Evolutionary conservation across 495 filamentous ascomycete genomes (phyloP), one percentile per base, ranked within the genome.

Genomic region (Aspergillus bertholletiae): DNA sequence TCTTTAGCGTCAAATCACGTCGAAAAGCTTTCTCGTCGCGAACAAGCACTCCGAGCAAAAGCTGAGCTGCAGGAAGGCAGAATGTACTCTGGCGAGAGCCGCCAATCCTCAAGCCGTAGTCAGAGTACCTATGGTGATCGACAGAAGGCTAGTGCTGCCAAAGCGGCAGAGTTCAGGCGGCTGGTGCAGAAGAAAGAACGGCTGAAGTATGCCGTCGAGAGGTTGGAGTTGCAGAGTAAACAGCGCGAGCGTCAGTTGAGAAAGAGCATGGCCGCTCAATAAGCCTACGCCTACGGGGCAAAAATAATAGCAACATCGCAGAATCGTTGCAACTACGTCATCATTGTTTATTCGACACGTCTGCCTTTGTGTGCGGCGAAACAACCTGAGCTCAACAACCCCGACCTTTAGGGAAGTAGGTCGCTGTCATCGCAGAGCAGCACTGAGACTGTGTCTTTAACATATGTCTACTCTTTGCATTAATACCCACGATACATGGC

Each of bases 131-230:
- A 57, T 61, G 51, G 70, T 53, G 56, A 60, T 62, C 54, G 62
- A 37, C 50, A 62, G 55, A 58, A 65, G 57, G 74, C 64, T 23
- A 70, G 65, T 41, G 64, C 63, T 23, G 70, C 76, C 39, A 85
- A 84, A 64, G 84, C 80, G 37, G 68, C 80, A 26, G 84, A 82
- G 59, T 60, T 88, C 66, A 82, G 81, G 69, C 76, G 84, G 60
- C 54, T 90, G 60, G 74, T 83, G 63, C 80, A 81, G 68, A 91
- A 89, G 79, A 91, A 89, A 71, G 87, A 92, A 67, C 72, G 88
- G 54, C 68, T 92, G 59, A 80, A 84, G 56, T 91, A 89, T 78
- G 88, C 85, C 32, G 84, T 92, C 39, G 87, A 88, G 63, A 76
- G 87, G 49, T 63, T 92, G 68, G 77, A 80, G 62, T 63, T 92